A percentile compares a stretch with the other conserved stretches of the same genome.
Evolutionary conservation across 2,329 filamentous ascomycete genomes (phyloP).

Genomic region (Apiospora phragmitis): DNA sequence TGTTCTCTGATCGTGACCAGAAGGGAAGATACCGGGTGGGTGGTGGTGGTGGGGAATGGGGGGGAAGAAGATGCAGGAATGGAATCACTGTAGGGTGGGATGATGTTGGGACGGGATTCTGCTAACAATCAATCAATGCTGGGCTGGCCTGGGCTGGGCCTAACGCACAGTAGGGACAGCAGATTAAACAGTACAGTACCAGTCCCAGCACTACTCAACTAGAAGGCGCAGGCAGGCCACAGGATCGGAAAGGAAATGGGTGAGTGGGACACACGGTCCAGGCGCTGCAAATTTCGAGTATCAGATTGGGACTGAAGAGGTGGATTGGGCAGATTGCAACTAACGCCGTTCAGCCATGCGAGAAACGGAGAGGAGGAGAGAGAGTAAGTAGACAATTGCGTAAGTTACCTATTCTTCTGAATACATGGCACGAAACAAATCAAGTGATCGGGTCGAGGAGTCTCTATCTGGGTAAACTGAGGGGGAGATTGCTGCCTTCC

Average conservation of each 20-base stretch:
- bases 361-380: background rate
- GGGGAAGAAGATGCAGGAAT: slow-evolving; percentile 4
- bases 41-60: background rate
- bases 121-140: slow-evolving; percentile 1
- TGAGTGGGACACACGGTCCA: slow-evolving; percentile 10
- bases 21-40: background rate
- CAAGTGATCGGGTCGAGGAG: background rate
- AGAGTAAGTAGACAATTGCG: background rate
- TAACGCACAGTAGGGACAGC: background rate
- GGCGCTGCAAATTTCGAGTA: slow-evolving; percentile 11
- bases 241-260: slow-evolving; percentile 11
- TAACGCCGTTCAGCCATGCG: background rate
- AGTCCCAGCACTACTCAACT: background rate
- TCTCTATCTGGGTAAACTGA: background rate
- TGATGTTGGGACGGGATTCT: background rate
- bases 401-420: background rate
- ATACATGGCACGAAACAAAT: background rate
- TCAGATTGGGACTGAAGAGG: slow-evolving; percentile 2
- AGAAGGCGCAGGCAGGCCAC: background rate
- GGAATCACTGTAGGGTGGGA: slow-evolving; percentile 7
- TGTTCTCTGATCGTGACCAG: background rate
- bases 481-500: background rate
- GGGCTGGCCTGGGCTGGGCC: background rate
- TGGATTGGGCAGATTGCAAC: slow-evolving; percentile 1
- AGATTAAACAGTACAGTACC: background rate